Evolutionary conservation across 768 basidiomycete genomes (phyloP).

Genomic region (Crepidotus variabilis): DNA sequence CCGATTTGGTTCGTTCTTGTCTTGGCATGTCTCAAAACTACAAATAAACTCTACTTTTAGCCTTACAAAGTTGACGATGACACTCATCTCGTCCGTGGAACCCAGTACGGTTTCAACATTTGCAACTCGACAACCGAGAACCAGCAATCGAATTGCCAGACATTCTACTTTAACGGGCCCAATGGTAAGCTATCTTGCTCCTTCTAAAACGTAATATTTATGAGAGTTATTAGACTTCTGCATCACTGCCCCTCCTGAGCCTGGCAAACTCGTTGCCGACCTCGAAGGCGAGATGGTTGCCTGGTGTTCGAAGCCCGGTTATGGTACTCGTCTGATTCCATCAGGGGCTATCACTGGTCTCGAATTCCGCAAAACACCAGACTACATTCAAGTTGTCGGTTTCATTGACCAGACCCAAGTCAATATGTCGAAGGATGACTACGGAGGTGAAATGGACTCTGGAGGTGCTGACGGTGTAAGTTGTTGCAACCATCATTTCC

Average conservation of each 20-base stretch:
- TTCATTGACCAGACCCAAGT: constrained; percentile 59
- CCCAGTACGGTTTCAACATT: constrained; percentile 60
- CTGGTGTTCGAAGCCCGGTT: constrained; percentile 71
- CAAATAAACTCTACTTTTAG: constrained; percentile 15
- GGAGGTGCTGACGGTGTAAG: constrained; percentile 60
- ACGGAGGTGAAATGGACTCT: constrained; percentile 76
- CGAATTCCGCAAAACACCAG: constrained; percentile 57
- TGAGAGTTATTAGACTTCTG: constrained; percentile 62
- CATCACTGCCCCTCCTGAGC: constrained; percentile 54
- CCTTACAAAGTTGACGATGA: constrained; percentile 37
- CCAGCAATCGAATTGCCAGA: constrained; percentile 59
- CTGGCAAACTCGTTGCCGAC: constrained; percentile 54
- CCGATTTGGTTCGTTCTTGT: constrained; percentile 38
- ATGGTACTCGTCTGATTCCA: constrained; percentile 75
- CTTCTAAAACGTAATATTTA: constrained; percentile 47
- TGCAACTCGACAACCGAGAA: constrained; percentile 71
- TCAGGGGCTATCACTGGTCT: constrained; percentile 57
- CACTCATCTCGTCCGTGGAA: constrained; percentile 28
- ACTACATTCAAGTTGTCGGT: constrained; percentile 60
- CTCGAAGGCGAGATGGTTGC: constrained; percentile 71
- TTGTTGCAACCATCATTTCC: constrained; percentile 11
- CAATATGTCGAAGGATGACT: constrained; percentile 49
- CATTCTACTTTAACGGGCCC: constrained; percentile 48
- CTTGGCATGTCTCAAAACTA: neutral
- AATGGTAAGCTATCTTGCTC: constrained; percentile 19